Evolutionary conservation across 495 filamentous ascomycete genomes (phyloP).

Genomic region (Aspergillus incahuasiensis): DNA sequence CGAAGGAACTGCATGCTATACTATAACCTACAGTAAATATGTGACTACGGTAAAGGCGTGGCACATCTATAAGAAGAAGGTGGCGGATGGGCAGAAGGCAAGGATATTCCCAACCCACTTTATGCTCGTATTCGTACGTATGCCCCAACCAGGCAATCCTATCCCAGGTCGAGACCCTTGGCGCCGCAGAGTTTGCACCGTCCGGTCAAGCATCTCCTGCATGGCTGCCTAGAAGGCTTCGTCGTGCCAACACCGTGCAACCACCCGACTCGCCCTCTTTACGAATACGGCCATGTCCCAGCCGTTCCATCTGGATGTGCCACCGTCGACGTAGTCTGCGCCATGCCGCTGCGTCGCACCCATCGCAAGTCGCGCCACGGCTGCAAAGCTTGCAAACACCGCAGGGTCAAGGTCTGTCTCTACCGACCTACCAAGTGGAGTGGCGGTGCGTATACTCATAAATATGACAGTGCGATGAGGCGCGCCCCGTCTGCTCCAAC

Average conservation of each 20-base stretch:
- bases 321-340: background rate
- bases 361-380: constrained; percentile 26
- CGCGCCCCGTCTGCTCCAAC: constrained; percentile 18
- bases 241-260: too few species aligned
- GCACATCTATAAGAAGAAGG: too few species aligned
- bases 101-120: too few species aligned
- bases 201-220: background rate
- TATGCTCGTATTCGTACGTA: too few species aligned
- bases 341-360: constrained; percentile 18
- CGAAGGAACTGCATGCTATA: too few species aligned
- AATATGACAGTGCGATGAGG: constrained; percentile 22
- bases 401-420: constrained; percentile 24
- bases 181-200: background rate
- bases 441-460: background rate
- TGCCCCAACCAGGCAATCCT: too few species aligned
- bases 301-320: too few species aligned
- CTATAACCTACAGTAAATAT: too few species aligned
- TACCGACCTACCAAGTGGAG: background rate
- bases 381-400: constrained; percentile 23
- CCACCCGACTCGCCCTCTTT: background rate
- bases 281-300: background rate
- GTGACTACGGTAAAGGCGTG: too few species aligned
- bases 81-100: too few species aligned
- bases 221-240: background rate
- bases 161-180: background rate